These are phyloP conservation scores for Begonia fuchsioides DNA, from an alignment of 306 rosid species.

Conservation along the genomic window DNA sequence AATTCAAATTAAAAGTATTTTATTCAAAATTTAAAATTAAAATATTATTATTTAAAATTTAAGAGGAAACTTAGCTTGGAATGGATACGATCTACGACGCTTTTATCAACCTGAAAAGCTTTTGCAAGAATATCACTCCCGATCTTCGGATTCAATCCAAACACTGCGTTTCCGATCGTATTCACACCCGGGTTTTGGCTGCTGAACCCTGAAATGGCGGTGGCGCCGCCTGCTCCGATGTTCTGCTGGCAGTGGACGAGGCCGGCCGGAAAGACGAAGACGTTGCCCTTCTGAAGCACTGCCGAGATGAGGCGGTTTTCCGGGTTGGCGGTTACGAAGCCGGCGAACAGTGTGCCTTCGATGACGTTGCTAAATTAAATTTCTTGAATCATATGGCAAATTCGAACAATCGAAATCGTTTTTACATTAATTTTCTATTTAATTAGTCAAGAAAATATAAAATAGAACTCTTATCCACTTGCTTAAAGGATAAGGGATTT, in stretches of 20 bases:
- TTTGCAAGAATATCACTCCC: constrained; percentile 17
- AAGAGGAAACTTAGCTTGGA: constrained; percentile 10
- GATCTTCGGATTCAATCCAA: constrained; percentile 19
- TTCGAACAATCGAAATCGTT: too few species aligned
- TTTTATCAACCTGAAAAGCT: constrained; percentile 19
- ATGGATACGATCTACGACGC: constrained; percentile 10
- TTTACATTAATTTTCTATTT: too few species aligned
- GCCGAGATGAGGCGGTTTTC: constrained; percentile 16
- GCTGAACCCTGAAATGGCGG: constrained; percentile 23
- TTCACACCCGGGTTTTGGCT: constrained; percentile 31
- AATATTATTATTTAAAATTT: too few species aligned
- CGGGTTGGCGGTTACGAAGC: constrained; percentile 20
- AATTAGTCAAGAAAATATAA: too few species aligned
- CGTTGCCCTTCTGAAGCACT: constrained; percentile 24
- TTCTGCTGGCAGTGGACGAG: constrained; percentile 29
- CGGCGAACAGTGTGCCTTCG: constrained; percentile 22
- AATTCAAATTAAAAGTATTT: too few species aligned
- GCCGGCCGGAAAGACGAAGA: constrained; percentile 26
- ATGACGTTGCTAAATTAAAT: too few species aligned
- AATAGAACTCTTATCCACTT: too few species aligned
- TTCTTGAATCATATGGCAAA: too few species aligned
- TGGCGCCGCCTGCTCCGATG: constrained; percentile 21
- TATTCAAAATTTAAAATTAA: too few species aligned
- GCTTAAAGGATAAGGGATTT: too few species aligned
- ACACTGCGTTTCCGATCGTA: constrained; percentile 13